Percentiles rank a stretch among this genome's conserved stretches.
Conservation (phyloP, 441 rosid species). For the Omphalea diandra region DNA sequence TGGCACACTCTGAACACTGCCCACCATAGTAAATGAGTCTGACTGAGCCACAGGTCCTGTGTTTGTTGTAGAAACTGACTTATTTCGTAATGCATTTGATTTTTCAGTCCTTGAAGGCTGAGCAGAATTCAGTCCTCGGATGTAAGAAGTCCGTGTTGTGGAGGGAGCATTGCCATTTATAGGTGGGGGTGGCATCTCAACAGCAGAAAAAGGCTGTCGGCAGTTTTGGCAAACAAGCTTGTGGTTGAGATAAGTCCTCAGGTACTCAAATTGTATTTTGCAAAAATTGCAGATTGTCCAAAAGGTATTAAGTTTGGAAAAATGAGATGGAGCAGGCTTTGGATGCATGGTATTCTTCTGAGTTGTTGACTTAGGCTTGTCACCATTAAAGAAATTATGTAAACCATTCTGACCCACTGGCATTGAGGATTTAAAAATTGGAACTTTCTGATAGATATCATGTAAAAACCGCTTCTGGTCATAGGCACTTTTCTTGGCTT, state of each 20-base stretch:
- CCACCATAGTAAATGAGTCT: constrained; percentile 29
- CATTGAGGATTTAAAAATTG: constrained; percentile 23
- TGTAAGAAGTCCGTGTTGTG: constrained; percentile 33
- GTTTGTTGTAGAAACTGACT: constrained; percentile 15
- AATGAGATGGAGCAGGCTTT: constrained; percentile 25
- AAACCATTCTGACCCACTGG: constrained; percentile 34
- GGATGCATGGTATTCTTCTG: constrained; percentile 35
- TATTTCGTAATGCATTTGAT: constrained; percentile 26
- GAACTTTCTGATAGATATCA: constrained; percentile 15
- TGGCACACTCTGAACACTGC: constrained; percentile 16
- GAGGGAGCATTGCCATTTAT: constrained; percentile 38
- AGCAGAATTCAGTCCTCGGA: constrained; percentile 39
- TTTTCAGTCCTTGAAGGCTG: constrained; percentile 32
- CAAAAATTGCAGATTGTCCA: constrained; percentile 79
- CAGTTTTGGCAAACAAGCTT: constrained; percentile 77
- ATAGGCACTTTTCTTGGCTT: constrained; percentile 50
- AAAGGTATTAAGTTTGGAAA: constrained; percentile 55
- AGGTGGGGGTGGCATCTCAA: constrained; percentile 58
- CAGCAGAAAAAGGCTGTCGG: constrained; percentile 51
- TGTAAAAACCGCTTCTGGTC: constrained; percentile 44
- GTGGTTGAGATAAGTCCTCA: constrained; percentile 54
- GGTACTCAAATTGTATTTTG: constrained; percentile 69
- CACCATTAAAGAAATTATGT: constrained; percentile 25
- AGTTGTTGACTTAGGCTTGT: constrained; percentile 29
- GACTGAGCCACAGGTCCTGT: constrained; percentile 28